A percentile compares a stretch with the other conserved stretches of the same genome.
Evolutionary conservation across 176 grass and related monocot species (phyloP).

Genomic region (Musa schizocarpa): DNA sequence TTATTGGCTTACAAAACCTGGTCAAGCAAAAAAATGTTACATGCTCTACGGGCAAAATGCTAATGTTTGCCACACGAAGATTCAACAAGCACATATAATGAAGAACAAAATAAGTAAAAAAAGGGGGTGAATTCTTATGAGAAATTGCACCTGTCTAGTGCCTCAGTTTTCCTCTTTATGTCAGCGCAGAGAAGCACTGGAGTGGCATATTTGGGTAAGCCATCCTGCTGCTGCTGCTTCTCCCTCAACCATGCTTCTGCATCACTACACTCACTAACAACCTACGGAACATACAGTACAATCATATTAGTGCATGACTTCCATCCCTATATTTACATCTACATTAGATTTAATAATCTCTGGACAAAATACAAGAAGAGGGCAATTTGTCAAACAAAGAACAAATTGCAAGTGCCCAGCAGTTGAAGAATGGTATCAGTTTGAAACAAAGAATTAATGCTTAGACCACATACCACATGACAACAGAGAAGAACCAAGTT

Average conservation of each 20-base stretch:
- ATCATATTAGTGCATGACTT: no score
- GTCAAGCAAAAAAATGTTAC: conserved; percentile 8
- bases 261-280: conserved; percentile 52
- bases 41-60: not conserved
- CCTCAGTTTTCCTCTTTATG: conserved; percentile 63
- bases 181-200: conserved; percentile 47
- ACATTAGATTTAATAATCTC: no score
- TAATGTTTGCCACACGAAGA: not conserved
- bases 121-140: not conserved
- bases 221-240: conserved; percentile 70
- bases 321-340: no score
- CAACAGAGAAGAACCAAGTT: no score
- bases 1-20: conserved; percentile 89
- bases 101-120: not conserved
- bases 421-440: no score
- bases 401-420: no score
- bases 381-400: no score
- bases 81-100: not conserved
- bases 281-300: conserved; percentile 23
- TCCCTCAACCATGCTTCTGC: conserved; percentile 60
- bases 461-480: no score
- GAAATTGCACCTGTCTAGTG: conserved; percentile 53
- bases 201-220: conserved; percentile 68
- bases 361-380: no score
- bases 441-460: no score